Evolutionary conservation across 306 rosid genomes (phyloP).

Genomic region (cucumber (Cucumis sativus)): DNA sequence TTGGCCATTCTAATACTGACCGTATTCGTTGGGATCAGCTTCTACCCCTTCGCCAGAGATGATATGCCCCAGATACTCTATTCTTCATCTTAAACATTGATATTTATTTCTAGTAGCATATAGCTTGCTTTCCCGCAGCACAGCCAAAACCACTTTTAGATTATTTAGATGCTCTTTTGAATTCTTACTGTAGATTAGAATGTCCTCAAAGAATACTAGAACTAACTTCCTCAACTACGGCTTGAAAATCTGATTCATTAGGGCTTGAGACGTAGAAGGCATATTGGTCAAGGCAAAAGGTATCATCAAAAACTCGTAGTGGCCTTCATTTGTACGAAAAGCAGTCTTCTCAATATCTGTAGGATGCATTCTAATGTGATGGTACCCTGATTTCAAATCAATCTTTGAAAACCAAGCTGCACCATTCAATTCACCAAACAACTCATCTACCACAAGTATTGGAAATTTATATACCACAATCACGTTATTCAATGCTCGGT

Average conservation of each 20-base stretch:
- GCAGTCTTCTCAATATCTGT: background rate
- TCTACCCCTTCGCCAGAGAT: too few relatives aligned
- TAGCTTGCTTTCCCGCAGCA: too few relatives aligned
- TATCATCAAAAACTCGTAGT: background rate
- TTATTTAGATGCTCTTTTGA: too few relatives aligned
- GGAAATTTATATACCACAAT: too few relatives aligned
- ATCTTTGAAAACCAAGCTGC: background rate
- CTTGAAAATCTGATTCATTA: background rate
- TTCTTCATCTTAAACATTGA: too few relatives aligned
- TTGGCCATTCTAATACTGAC: too few relatives aligned
- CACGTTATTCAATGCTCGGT: too few relatives aligned
- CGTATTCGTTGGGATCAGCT: too few relatives aligned
- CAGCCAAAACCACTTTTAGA: too few relatives aligned
- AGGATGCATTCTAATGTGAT: background rate
- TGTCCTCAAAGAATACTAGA: background rate
- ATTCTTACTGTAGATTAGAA: background rate
- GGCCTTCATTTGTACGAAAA: background rate
- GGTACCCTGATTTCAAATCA: accelerated
- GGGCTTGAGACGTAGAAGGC: background rate
- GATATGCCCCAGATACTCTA: too few relatives aligned
- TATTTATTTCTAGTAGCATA: too few relatives aligned
- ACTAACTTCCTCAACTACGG: background rate
- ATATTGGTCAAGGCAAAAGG: background rate
- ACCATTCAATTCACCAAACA: background rate
- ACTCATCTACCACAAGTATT: background rate